These are phyloP conservation scores for Nakazawaea holstii DNA, from an alignment of 805 yeast species.

Conservation along the genomic window DNA sequence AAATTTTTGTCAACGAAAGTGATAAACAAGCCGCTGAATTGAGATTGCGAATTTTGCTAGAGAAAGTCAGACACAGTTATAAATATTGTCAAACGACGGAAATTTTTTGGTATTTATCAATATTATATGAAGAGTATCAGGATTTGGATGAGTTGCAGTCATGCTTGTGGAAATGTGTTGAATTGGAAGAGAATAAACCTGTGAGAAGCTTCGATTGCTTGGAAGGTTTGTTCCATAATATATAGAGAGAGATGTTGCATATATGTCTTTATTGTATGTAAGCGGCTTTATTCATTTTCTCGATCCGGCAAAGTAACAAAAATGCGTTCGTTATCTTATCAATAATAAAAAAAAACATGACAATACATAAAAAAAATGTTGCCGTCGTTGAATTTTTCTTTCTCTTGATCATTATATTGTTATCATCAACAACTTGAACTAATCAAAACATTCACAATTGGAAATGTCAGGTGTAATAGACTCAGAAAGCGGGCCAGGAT, in stretches of 20 bases:
- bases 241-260: not conserved
- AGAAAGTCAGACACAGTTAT: constrained; percentile 33
- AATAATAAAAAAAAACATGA: not conserved
- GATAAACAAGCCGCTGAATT: constrained; percentile 61
- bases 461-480: not conserved
- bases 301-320: not conserved
- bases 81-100: constrained; percentile 42
- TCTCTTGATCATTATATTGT: not conserved
- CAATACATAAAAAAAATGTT: not conserved
- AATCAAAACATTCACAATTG: too few species aligned
- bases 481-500: not conserved
- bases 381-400: not conserved
- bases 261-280: too few species aligned
- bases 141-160: constrained; percentile 36
- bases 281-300: too few species aligned
- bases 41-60: constrained; percentile 43
- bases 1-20: constrained; percentile 42
- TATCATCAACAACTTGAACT: too few species aligned
- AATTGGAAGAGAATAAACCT: constrained; percentile 56
- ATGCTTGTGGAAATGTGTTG: constrained; percentile 59
- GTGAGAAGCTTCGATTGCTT: constrained; percentile 28
- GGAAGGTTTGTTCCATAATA: constrained; percentile 1
- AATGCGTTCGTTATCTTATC: not conserved
- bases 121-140: constrained; percentile 60
- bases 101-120: constrained; percentile 64